Base-by-base conservation (phyloP, 2,329 filamentous ascomycete genomes). In the Neurospora sp. region DNA sequence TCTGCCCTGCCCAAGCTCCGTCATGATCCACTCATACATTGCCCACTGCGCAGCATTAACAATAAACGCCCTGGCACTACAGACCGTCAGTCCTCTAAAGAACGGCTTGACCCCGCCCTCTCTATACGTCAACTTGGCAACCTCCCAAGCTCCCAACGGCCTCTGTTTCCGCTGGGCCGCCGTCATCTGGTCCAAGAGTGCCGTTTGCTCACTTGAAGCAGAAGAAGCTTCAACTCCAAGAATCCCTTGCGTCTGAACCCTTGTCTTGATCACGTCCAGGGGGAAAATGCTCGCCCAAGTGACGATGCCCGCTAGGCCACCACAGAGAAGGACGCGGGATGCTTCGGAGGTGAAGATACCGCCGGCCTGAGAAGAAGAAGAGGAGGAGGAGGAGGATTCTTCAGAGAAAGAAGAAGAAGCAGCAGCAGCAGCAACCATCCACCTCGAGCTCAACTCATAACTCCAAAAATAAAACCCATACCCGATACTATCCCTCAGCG, bases 381-480 rank as follows among this genome's bases (percentile, higher is more conserved):
- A 9, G 2, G 66, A 28, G 19, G 52, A 40, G 19, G 5, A 15
- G n/a, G 62, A 52, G 19, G 46, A 46, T 40, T 40, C 13, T 15
- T 15, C 39, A 23, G 10, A 28, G 13, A 79, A 89, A 83, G 82
- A 82, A n/a, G 46, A 13, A 33, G 52, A 28, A 19, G 6, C 2
- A n/a, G 66, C 28, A 19, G 46, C 38, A 17, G 46, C 13, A 62
- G 79, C 89, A 83, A 62, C 15, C 52, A 33, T 36, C 69, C 83
- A 82, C 42, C 87, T 85, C 73, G 90, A 93, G 73, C 85, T 88
- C 71, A 94, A 82, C 79, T 96, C 92, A 77, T 97, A 98, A 1
- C 91, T 91, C 91, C 92, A 97, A 79, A 98, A 98, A 78, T 97
- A 98, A 79, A 97, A 97, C 0, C 94, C 95, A 80, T 97, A 98